Base-by-base conservation (phyloP, 257 asterid species). In the Capsicum chinense region DNA sequence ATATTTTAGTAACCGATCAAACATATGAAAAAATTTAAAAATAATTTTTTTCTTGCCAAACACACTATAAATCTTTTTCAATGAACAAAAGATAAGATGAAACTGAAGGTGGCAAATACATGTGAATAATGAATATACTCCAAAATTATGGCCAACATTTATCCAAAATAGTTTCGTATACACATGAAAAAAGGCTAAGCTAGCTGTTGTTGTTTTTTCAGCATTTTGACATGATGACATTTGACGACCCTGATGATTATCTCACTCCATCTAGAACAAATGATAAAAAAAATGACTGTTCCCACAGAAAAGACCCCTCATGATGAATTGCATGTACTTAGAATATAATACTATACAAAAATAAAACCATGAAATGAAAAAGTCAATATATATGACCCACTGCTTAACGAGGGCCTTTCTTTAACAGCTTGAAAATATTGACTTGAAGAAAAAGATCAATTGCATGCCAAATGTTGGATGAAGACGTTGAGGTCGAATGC, bases 391-490 rank as follows among this genome's bases (percentile, higher is more conserved):
- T 4, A 2, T 57, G 47, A 52, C 81, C 19, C 80, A 73, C 62
- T 47, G 10, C 10, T 48, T 47, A 63, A 47, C 1, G 33, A 73
- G 17, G 39, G 12, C 78, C 78, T 69, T 69, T 19, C 80, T 73
- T 73, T 73, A 52, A 26, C 81, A 76, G 81, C 81, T 21, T 76
- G 81, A 76, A 50, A 52, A 7, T 76, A 63, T 76, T 76, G 81
- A 76, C 81, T 76, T 76, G 8, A 13, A 50, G 21, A 60, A 21
- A 74, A 21, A 52, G 14, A 50, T 19, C 47, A 39, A 39, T 39
- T 52, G 81, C 81, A 74, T 76, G 47, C 81, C 81, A 76, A 52
- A 48, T 76, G 63, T 76, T 52, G 81, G 63, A 76, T 76, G 62
- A 76, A 52, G 48, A 76, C 63, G 47, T 52, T 76, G 21, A 26